Conservation (phyloP, 2,329 filamentous ascomycete species). For the Talaromyces islandicus region DNA sequence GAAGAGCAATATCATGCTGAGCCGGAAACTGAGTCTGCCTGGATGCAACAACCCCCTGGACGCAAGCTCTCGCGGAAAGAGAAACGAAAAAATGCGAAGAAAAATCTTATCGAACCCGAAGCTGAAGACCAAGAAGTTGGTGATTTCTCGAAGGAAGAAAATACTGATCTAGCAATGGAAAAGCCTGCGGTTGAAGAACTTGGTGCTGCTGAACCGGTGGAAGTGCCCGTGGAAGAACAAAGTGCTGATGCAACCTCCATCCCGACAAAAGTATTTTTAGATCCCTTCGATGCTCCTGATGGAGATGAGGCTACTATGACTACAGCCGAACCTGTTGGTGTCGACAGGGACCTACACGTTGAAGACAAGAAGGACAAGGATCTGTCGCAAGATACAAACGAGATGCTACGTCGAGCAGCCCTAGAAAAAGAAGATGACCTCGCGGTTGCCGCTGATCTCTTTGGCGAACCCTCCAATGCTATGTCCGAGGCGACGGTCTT, state of each 20-base stretch:
- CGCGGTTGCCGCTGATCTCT: conserved; percentile 6
- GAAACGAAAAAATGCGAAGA: conserved; percentile 10
- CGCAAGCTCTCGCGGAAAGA: conserved; percentile 10
- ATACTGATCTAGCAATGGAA: background rate
- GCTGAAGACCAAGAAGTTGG: background rate
- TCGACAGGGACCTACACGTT: background rate
- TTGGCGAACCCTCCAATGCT: conserved; percentile 1
- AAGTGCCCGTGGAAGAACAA: background rate
- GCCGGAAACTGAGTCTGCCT: background rate
- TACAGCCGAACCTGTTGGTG: background rate
- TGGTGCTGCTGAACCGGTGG: background rate
- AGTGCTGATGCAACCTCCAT: background rate
- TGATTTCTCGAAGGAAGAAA: background rate
- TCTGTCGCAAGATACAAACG: conserved; percentile 5
- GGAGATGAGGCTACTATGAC: background rate
- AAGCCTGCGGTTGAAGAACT: background rate
- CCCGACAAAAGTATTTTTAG: conserved; percentile 10
- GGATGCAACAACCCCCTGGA: background rate
- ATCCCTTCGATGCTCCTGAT: conserved; percentile 8
- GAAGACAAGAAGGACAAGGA: background rate
- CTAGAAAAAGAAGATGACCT: conserved; percentile 13
- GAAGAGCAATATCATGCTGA: background rate
- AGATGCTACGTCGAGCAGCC: conserved; percentile 3
- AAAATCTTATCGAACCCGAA: conserved; percentile 1
- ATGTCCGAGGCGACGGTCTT: conserved; percentile 11